These are phyloP conservation scores for Raffaelea albimanens DNA, from an alignment of 2,329 filamentous ascomycete species.

Conservation along the genomic window DNA sequence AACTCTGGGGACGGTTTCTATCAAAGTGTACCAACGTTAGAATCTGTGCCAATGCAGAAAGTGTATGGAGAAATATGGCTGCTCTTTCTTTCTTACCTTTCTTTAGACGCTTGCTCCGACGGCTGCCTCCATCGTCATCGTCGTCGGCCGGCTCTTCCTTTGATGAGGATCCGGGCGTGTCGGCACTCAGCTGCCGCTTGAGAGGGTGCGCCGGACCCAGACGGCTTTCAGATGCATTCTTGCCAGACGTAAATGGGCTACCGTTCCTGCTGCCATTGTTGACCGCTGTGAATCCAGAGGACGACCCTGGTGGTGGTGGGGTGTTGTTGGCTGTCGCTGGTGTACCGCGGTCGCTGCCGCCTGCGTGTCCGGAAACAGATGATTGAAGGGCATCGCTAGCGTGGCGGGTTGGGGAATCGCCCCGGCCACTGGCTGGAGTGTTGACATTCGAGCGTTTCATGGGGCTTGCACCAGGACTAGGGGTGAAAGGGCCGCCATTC, in stretches of 20 bases:
- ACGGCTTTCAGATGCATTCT: conserved; percentile 56
- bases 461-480: conserved; percentile 59
- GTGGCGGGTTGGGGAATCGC: conserved; percentile 57
- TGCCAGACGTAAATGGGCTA: conserved; percentile 53
- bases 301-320: conserved; percentile 46
- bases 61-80: too few species aligned
- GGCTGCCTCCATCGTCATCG: conserved; percentile 59
- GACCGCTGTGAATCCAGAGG: conserved; percentile 35
- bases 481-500: conserved; percentile 84
- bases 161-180: conserved; percentile 37
- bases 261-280: conserved; percentile 55
- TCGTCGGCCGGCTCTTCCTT: conserved; percentile 39
- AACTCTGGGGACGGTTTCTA: conserved; percentile 68
- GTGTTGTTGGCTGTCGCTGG: conserved; percentile 29
- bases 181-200: conserved; percentile 67
- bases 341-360: conserved; percentile 37
- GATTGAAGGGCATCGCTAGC: conserved; percentile 45
- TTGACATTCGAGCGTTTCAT: conserved; percentile 55
- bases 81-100: too few species aligned
- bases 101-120: conserved; percentile 86
- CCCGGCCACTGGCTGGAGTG: conserved; percentile 47
- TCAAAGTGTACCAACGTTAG: too few species aligned
- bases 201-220: conserved; percentile 49
- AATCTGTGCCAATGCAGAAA: too few species aligned
- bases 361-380: conserved; percentile 34